Base-by-base conservation (phyloP, 192 early-diverging fungal species). In the Oehlia diaphana region DNA sequence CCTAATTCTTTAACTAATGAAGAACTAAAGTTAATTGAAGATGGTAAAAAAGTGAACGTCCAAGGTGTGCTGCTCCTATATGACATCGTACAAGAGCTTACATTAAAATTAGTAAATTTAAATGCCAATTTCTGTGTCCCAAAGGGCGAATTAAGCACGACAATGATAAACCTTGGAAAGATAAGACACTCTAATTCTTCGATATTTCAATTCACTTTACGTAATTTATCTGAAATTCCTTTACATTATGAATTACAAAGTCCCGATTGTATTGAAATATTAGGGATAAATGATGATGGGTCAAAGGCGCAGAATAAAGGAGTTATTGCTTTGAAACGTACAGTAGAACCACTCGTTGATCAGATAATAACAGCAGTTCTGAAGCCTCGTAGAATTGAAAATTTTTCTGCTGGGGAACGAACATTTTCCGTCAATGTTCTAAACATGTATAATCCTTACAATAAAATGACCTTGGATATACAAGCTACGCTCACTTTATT, bases 181-280 rank as follows among this genome's bases (percentile, higher is more conserved):
- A 90, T 95, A 63, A 93, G 94, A 6, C 90, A 94, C 76, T 84
- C 87, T 28, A 95, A 92, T 81, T 89, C 89, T 12, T 95, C 88
- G 35, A 85, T 78, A 63, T 88, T 94, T 71, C 76, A 83, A 21
- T 92, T 95, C 80, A 81, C 87, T 9, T 73, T 95, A 13, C 81
- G 85, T 9, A 96, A 96, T 79, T 33, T 84, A 2, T 86, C 93
- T 3, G 91, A 92, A 35, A 88, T 92, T 47, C 87, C 89, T 9
- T 78, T 94, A 12, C 76, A 79, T 9, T 95, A 92, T 83, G 87
- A 90, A 42, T 76, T 90, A 28, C 72, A 84, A 44, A 81, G 85
- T 63, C 84, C 88, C 14, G 64, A 81, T 7, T 85, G 79, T 68
- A 83, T 94, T 76, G 86, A 89, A 21, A 73, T 92, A 3, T 50